Percentiles rank a stretch among this genome's conserved stretches.
Conservation (phyloP, 441 rosid species). For the Erodium moschatum region DNA sequence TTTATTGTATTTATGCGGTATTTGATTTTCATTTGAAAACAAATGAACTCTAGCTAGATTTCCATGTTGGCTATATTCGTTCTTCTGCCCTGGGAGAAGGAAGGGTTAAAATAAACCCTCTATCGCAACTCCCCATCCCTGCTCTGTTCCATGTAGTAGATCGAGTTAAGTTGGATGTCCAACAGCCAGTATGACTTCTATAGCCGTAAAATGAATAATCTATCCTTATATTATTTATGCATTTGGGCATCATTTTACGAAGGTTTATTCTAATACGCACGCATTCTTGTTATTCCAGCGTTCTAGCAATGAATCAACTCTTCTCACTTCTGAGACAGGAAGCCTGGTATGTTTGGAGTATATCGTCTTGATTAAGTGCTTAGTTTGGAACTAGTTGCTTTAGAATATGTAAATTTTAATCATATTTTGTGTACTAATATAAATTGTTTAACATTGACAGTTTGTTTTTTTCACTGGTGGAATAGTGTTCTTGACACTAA, state of each 20-base stretch:
- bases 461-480: conserved; percentile 91
- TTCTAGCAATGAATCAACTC: conserved; percentile 41
- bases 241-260: not conserved
- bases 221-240: conserved; percentile 12
- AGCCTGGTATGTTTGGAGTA: conserved; percentile 48
- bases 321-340: conserved; percentile 64
- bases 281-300: conserved; percentile 35
- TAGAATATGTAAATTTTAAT: not conserved
- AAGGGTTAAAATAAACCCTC: not conserved
- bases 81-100: conserved; percentile 2
- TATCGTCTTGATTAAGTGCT: conserved; percentile 15
- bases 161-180: conserved; percentile 4
- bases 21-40: not conserved
- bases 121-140: not conserved
- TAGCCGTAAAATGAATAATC: conserved; percentile 1
- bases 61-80: not conserved
- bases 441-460: conserved; percentile 31
- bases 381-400: not conserved
- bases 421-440: conserved; percentile 8
- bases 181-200: not conserved
- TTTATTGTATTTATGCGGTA: not conserved
- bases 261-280: conserved; percentile 12
- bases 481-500: conserved; percentile 81
- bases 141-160: not conserved
- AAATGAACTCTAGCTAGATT: not conserved